Base-by-base conservation (phyloP, 805 yeast genomes). In the Babjeviella inositovora region DNA sequence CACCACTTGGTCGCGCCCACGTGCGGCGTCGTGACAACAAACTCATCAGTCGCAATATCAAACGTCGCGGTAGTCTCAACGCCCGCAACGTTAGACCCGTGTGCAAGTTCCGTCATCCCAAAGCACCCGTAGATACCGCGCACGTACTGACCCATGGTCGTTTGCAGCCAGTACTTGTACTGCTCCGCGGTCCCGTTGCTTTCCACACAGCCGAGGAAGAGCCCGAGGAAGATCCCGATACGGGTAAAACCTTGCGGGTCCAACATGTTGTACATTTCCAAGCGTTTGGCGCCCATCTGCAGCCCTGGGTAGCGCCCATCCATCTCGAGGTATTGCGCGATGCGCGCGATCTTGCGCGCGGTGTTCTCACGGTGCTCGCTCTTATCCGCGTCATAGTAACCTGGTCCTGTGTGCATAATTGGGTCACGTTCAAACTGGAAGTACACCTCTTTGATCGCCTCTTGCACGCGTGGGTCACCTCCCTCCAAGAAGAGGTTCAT, bases 1-100 rank as follows among this genome's bases (percentile, higher is more conserved):
- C 62, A 56, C 62, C 62, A 56, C 36, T 56, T 56, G 30, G 62
- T 56, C 21, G 62, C 62, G 29, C 62, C 61, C 29, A 56, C 47
- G 32, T 55, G 61, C 5, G 62, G 62, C 15, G 62, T 56, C 39
- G 52, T 51, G 31, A 56, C 47, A 26, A 55, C 34, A 29, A 56
- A 56, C 35, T 54, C 55, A 33, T 55, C 62, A 13, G 41, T 43
- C 25, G 41, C 44, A 22, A 37, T 38, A 30, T 56, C 62, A 24
- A 50, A 54, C 20, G 58, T 45, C 15, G 52, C 50, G 18, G 57
- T 49, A 23, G 57, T 50, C 38, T 50, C 57, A 26, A 47, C 36
- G 33, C 56, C 56, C 16, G 44, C 41, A 28, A 50, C 55, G 29
- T 50, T 49, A 16, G 57, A 50, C 34, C 52, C 52, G 29, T 48